Base-by-base conservation (phyloP, 306 rosid species). In the Quercus ilex region DNA sequence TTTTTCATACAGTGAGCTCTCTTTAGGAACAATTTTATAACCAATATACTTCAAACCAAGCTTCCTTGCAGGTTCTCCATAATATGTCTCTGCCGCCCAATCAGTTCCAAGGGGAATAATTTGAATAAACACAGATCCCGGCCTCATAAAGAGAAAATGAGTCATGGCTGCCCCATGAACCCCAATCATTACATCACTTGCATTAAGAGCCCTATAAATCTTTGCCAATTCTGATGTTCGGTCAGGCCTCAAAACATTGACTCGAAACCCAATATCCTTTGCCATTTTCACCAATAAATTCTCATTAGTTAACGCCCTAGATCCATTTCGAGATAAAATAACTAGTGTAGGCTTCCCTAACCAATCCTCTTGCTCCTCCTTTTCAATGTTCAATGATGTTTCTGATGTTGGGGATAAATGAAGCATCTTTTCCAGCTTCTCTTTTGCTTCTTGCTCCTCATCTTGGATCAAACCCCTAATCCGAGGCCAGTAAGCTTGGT, bases 111-210 rank as follows among this genome's bases (percentile, higher is more conserved):
- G 89, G 13, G 98, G 99, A 75, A 96, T 63, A 30, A 93, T 91
- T 87, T 96, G 99, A 77, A 96, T 93, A 58, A 93, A 91, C 78
- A 92, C 88, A 25, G 83, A 84, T 2, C 85, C 81, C 18, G 98
- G 97, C 74, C 79, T 93, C 93, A 96, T 63, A 79, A 96, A 96
- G 43, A 96, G 31, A 53, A 87, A 91, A 77, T 96, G 99, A 3
- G 99, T 96, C 99, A 96, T 89, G 19, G 99, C 99, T 7, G 99
- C 99, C 8, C 99, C 99, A 81, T 96, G 99, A 13, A 91, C 98
- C 6, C 99, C 99, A 69, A 96, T 65, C 98, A 96, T 88, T 6
- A 86, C 94, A 84, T 96, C 96, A 78, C 97, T 93, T 38, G 77
- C 83, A 84, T 93, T 93, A 0, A 96, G 89, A 21, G 62, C 84